Conservation (phyloP, 2,329 filamentous ascomycete genomes). For the Cercospora beticola region DNA sequence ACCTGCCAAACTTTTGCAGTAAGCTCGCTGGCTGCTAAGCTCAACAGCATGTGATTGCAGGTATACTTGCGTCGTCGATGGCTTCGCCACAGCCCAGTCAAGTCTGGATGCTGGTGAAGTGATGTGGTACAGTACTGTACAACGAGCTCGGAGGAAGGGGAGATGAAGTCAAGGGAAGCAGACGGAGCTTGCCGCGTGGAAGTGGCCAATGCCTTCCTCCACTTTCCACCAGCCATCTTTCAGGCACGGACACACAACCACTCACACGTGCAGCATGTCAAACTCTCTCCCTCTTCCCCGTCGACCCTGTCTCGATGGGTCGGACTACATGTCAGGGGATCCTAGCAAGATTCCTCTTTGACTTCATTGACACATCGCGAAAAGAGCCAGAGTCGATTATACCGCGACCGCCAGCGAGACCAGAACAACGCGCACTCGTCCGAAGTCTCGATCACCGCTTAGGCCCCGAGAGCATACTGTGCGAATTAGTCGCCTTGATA, state of each 20-base stretch:
- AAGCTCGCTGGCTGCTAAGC: background rate
- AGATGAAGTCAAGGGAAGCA: background rate
- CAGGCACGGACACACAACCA: background rate
- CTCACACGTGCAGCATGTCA: background rate
- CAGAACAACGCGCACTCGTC: background rate
- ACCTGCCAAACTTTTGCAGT: background rate
- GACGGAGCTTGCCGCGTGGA: background rate
- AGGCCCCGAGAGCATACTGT: background rate
- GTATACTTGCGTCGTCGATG: background rate
- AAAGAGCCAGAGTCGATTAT: background rate
- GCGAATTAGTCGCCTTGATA: background rate
- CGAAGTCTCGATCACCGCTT: background rate
- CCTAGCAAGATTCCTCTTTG: background rate
- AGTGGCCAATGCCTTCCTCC: background rate
- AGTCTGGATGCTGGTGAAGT: background rate
- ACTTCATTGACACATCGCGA: background rate
- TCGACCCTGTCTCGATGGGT: background rate
- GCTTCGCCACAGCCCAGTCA: background rate
- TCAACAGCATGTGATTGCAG: background rate
- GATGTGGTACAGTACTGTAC: background rate
- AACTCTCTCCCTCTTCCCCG: background rate
- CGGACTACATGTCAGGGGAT: background rate
- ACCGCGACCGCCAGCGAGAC: background rate
- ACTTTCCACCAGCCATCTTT: background rate
- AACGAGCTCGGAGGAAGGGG: background rate